Percentiles rank a stretch among this genome's conserved stretches.
Evolutionary conservation across 345 rosid species (phyloP).

Genomic region (Camelina hispida): DNA sequence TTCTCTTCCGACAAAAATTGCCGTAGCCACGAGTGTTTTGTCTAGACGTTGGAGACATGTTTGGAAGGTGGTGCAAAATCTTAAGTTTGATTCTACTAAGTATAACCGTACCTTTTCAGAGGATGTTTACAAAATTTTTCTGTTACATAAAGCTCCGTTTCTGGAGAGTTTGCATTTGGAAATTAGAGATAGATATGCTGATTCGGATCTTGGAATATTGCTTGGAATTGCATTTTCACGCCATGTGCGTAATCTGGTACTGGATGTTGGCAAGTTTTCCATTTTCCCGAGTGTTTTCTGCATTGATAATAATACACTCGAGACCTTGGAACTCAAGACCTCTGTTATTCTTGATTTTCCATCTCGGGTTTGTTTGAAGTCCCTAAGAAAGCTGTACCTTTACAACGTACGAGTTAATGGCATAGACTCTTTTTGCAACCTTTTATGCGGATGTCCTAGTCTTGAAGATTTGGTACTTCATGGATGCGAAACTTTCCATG

Average conservation of each 20-base stretch:
- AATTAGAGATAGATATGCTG: not conserved
- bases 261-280: not conserved
- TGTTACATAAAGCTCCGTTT: not conserved
- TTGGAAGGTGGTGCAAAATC: slow-evolving; percentile 9
- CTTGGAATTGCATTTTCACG: not conserved
- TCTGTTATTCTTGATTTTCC: not conserved
- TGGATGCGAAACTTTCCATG: too few species aligned
- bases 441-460: slow-evolving; percentile 10
- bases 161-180: not conserved
- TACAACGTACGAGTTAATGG: too few species aligned
- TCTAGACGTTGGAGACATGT: not conserved
- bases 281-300: not conserved
- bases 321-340: not conserved
- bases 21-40: not conserved
- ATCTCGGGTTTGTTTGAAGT: not conserved
- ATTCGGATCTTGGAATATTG: not conserved
- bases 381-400: not conserved
- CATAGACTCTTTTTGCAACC: not conserved
- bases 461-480: slow-evolving; percentile 14
- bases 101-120: not conserved
- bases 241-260: not conserved
- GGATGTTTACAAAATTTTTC: not conserved
- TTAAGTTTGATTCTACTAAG: not conserved
- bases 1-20: not conserved
- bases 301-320: not conserved